Evolutionary conservation across 169 alveolate genomes (phyloP), one percentile per base, ranked within the genome.

Genomic region (Cryptosporidium bovis): DNA sequence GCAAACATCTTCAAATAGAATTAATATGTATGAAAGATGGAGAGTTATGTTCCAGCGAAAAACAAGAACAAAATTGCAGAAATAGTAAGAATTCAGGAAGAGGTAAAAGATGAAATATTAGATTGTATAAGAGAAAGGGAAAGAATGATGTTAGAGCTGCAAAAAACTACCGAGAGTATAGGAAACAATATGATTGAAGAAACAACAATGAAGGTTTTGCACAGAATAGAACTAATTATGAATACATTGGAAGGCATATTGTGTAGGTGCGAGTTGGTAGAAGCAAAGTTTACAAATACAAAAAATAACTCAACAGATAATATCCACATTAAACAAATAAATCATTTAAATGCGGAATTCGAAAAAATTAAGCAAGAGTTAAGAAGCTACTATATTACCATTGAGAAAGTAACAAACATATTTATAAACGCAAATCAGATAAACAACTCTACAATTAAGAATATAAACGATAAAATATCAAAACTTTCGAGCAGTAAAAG

Each of bases 111-210:
- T 29, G 87, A 62, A n/a, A 18, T 77, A 16, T 15, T 60, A 48
- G 64, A 60, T 0, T 77, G 77, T 5, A 27, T 77, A 27, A 51
- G 29, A 7, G 44, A 10, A 13, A 33, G 87, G 31, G 64, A 77
- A 62, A 29, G 50, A 6, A 62, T 40, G 16, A 77, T 77, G 69
- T 46, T 40, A 0, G 77, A 77, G 50, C 8, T 77, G 31, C 87
- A 77, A n/a, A 56, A 64, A n/a, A 66, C 51, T 20, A 77, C 87
- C 27, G 87, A 77, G 48, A 71, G 56, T 0, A 65, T 77, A 10
- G 87, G 87, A n/a, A 77, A 77, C 50, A 65, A 60, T 55, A 77
- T 77, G 65, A 77, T 77, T 44, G 62, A 60, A 13, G 71, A 77
- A 24, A 51, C 55, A 18, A 77, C 87, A 3, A 62, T 77, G 77